Evolutionary conservation across 1,284 basidiomycete genomes (phyloP).

Genomic region (Ustilago loliicola): DNA sequence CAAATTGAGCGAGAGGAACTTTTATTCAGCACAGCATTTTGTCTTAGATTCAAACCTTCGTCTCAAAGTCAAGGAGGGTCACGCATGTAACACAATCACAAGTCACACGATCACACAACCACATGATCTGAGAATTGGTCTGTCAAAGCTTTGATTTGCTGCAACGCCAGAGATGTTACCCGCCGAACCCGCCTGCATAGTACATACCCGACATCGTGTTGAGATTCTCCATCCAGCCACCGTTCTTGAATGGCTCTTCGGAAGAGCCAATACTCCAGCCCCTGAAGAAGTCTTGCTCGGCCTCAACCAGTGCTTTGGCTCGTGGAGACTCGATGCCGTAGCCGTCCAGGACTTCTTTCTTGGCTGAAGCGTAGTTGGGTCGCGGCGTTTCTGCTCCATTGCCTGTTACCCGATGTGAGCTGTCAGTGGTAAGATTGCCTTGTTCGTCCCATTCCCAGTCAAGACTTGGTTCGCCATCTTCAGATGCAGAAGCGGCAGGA

Average conservation of each 20-base stretch:
- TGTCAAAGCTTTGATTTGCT: neutral
- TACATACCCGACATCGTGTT: conserved; percentile 15
- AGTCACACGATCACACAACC: too few species aligned
- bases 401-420: neutral
- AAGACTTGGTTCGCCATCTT: neutral
- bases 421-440: conserved; percentile 8
- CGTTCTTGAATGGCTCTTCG: conserved; percentile 43
- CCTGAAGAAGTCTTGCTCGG: conserved; percentile 45
- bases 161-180: neutral
- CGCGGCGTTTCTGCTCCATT: conserved; percentile 2
- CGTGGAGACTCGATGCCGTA: conserved; percentile 34
- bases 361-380: conserved; percentile 27
- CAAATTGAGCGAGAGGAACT: neutral
- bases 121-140: too few species aligned
- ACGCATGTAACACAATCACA: too few species aligned
- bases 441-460: conserved; percentile 52
- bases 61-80: too few species aligned
- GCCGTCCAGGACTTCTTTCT: conserved; percentile 27
- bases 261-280: conserved; percentile 53
- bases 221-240: conserved; percentile 31
- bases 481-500: neutral
- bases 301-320: conserved; percentile 32
- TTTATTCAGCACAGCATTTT: too few species aligned
- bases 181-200: conserved; percentile 4
- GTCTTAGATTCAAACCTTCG: too few species aligned